Percentiles rank a stretch among this genome's conserved stretches.
These are phyloP conservation scores for Henckelia pumila DNA, from an alignment of 257 asterid species.

Conservation along the genomic window DNA sequence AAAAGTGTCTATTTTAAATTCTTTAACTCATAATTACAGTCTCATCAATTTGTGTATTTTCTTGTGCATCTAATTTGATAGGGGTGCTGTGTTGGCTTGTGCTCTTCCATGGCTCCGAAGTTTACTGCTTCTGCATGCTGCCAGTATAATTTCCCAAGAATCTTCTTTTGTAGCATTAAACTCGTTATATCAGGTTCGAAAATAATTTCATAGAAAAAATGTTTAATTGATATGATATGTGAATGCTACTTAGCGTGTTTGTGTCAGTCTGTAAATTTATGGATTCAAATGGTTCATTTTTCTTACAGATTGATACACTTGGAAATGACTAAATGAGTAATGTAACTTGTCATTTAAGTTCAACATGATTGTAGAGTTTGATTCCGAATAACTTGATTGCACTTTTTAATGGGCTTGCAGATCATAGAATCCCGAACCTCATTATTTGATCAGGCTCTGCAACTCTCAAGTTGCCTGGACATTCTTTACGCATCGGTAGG, in stretches of 20 bases:
- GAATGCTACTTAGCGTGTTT: not conserved
- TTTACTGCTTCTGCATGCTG: conserved; percentile 80
- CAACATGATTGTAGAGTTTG: not conserved
- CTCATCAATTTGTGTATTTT: conserved; percentile 5
- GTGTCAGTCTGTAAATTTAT: not conserved
- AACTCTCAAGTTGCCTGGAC: conserved; percentile 68
- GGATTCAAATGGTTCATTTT: not conserved
- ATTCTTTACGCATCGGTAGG: conserved; percentile 79
- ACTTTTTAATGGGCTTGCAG: conserved; percentile 39
- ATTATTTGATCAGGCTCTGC: conserved; percentile 51
- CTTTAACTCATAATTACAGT: not conserved
- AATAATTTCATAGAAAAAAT: conserved; percentile 1
- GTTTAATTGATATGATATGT: not conserved
- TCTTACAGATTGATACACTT: not conserved
- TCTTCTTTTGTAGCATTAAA: conserved; percentile 71
- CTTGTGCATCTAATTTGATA: conserved; percentile 29
- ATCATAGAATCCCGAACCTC: conserved; percentile 88
- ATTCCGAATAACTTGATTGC: not conserved
- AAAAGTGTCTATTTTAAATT: not conserved
- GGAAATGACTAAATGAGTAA: not conserved
- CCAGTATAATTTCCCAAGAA: conserved; percentile 89
- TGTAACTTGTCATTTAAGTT: not conserved
- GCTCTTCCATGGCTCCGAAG: conserved; percentile 92
- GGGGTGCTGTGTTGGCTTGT: conserved; percentile 92
- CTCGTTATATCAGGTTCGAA: conserved; percentile 80